Percentiles rank a stretch among this genome's conserved stretches.
Evolutionary conservation across 2,329 filamentous ascomycete genomes (phyloP).

Genomic region (Trichoderma polysporum): DNA sequence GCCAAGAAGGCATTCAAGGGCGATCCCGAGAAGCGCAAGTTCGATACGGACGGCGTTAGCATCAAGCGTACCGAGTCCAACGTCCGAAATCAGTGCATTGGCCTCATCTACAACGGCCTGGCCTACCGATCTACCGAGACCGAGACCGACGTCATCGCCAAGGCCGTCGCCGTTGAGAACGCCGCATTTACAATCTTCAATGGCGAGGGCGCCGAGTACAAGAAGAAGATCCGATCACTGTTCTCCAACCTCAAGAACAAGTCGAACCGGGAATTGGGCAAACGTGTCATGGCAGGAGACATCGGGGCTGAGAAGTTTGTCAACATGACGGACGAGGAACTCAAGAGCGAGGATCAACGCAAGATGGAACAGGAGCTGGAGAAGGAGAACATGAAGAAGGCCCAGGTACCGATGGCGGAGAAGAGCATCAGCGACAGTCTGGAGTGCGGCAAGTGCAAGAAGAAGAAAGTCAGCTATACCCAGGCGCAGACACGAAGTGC

Average conservation of each 20-base stretch:
- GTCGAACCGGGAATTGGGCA: conserved; percentile 75
- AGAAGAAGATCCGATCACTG: conserved; percentile 84
- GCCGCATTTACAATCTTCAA: conserved; percentile 71
- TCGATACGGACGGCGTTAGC: conserved; percentile 78
- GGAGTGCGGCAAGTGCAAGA: conserved; percentile 86
- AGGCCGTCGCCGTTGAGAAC: conserved; percentile 77
- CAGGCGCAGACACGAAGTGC: conserved; percentile 95
- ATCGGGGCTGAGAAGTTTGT: conserved; percentile 75
- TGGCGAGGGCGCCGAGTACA: conserved; percentile 73
- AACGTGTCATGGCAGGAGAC: conserved; percentile 71
- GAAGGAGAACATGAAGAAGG: conserved; percentile 94
- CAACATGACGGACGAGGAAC: conserved; percentile 82
- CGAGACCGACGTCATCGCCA: conserved; percentile 68
- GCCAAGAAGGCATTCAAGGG: conserved; percentile 55
- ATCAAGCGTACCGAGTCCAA: conserved; percentile 71
- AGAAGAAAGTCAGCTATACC: conserved; percentile 92
- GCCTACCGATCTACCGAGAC: conserved; percentile 69
- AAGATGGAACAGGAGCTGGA: conserved; percentile 73
- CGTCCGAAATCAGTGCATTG: conserved; percentile 80
- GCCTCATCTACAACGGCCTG: conserved; percentile 90
- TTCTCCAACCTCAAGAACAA: conserved; percentile 95
- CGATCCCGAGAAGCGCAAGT: conserved; percentile 76
- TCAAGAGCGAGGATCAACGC: conserved; percentile 82
- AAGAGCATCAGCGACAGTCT: conserved; percentile 87
- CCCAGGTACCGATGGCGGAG: conserved; percentile 89